Evolutionary conservation across 352 stramenopile species (phyloP).

Genomic region (Pythium plurisporium): DNA sequence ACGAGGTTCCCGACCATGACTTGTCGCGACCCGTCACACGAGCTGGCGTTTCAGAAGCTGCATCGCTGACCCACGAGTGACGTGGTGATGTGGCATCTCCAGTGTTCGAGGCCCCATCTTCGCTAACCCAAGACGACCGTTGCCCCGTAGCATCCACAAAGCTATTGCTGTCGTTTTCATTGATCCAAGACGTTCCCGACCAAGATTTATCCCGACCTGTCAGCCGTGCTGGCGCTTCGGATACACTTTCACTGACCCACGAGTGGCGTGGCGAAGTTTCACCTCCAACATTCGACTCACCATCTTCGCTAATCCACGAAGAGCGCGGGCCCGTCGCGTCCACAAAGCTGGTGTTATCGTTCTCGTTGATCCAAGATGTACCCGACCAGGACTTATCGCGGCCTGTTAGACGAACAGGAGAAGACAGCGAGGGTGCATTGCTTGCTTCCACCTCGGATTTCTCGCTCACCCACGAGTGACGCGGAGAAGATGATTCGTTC

Average conservation of each 20-base stretch:
- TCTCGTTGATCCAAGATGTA: conserved; percentile 13
- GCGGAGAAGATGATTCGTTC: neutral
- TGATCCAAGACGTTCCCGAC: conserved; percentile 5
- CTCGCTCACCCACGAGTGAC: conserved; percentile 9
- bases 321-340: neutral
- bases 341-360: neutral
- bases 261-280: neutral
- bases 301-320: conserved; percentile 21
- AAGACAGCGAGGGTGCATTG: neutral
- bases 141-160: neutral
- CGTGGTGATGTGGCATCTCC: neutral
- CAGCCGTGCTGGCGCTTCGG: neutral
- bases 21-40: conserved; percentile 2
- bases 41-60: neutral
- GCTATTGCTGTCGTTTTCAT: conserved; percentile 5
- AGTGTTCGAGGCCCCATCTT: neutral
- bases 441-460: neutral
- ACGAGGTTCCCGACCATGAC: conserved; percentile 10
- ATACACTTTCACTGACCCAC: conserved; percentile 3
- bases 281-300: neutral
- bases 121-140: conserved; percentile 20
- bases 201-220: conserved; percentile 4
- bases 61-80: conserved; percentile 14
- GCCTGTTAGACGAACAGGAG: neutral
- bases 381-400: conserved; percentile 11